phyloP scores from a whole-genome alignment of 176 grass and related monocot species.

The Thinopyrum elongatum region DNA sequence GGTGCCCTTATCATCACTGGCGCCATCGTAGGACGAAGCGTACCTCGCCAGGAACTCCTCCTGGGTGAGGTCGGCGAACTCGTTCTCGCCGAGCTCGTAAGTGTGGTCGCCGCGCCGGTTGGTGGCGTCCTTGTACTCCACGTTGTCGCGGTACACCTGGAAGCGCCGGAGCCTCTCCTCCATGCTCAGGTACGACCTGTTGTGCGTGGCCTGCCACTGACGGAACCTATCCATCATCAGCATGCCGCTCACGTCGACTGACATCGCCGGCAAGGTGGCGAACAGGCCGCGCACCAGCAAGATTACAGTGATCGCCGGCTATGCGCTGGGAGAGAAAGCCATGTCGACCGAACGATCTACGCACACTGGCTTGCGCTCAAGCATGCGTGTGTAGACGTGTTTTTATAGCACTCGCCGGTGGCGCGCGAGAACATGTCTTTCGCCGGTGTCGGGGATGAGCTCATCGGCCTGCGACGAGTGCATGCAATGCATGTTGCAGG shows the following conservation, averaged over 20 bases:
- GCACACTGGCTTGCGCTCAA: not conserved
- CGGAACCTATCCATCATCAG: slow-evolving; percentile 40
- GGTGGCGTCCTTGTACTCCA: slow-evolving; percentile 32
- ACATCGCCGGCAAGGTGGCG: too few species aligned
- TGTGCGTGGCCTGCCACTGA: slow-evolving; percentile 25
- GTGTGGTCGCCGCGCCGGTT: slow-evolving; percentile 17
- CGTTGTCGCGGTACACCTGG: slow-evolving; percentile 43
- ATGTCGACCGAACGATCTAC: not conserved
- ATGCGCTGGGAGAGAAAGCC: not conserved
- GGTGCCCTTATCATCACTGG: not conserved
- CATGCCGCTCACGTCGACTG: not conserved
- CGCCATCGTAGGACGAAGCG: not conserved
- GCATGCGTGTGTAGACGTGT: not conserved
- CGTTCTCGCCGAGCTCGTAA: slow-evolving; percentile 45
- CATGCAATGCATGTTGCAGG: not conserved
- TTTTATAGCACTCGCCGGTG: not conserved
- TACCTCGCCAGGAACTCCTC: slow-evolving; percentile 42
- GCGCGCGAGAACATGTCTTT: not conserved
- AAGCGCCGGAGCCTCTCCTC: slow-evolving; percentile 40
- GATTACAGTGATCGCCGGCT: not conserved
- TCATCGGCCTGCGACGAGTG: not conserved
- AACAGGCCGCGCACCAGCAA: not conserved
- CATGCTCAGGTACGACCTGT: slow-evolving; percentile 15
- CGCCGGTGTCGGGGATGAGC: not conserved
- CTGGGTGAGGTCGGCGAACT: slow-evolving; percentile 53